Evolutionary conservation across 768 basidiomycete species (phyloP), one percentile per base, ranked within the genome.

Genomic region (Daedaleopsis nitida): DNA sequence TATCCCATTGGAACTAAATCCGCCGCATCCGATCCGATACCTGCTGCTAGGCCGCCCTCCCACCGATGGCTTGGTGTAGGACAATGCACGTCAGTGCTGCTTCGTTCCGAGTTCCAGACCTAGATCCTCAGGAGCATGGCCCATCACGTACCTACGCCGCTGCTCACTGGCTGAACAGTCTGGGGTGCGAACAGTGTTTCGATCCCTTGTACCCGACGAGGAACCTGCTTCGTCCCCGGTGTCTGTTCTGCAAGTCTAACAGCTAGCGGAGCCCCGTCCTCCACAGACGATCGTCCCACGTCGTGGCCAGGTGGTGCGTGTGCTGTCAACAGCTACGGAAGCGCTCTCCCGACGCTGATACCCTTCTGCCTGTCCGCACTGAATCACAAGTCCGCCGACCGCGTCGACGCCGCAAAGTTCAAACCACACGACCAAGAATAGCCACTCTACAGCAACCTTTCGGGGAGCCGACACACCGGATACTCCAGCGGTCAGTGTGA

Each of bases 221-320:
- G 39, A 3, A 42, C 39, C 11, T 10, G 17, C 13, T 42, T 42
- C 39, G 16, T 23, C 43, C 10, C 5, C 17, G 27, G 39, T 17
- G 3, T 42, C 17, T 42, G 39, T 42, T 42, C 3, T 11, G 39
- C 39, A 17, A 42, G 13, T 42, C 39, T 42, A 17, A 13, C 10
- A 13, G 24, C 17, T 8, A 11, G 27, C 43, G 27, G 43, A 7
- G 39, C 21, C 19, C 14, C 35, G 56, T 35, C 7, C 10, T 19
- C 5, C 34, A n/a, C 19, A 14, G 12, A 10, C 19, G 13, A 32
- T 38, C 6, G 49, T 62, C 60, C 35, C 60, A 62, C 60, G 60
- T 24, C 35, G 21, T 39, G 60, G 51, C 51, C 60, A 24, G 44
- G 55, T 62, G 60, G 52, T 38, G 38, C 27, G 7, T 32, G 7